A percentile compares a stretch with the other conserved stretches of the same genome.
phyloP scores from a whole-genome alignment of 345 rosid species.

The Gossypium mustelinum region DNA sequence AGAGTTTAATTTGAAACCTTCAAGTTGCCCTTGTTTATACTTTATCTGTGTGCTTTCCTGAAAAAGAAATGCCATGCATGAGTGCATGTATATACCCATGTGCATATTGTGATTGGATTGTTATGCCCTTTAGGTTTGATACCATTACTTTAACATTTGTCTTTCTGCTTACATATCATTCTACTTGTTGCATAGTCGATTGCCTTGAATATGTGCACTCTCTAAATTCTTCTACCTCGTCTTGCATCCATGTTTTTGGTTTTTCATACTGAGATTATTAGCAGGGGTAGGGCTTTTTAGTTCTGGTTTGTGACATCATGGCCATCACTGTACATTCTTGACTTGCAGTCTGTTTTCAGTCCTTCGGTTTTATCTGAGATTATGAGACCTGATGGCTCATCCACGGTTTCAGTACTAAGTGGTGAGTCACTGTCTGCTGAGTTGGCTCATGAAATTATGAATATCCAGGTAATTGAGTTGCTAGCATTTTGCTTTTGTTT shows the following conservation, averaged over 20 bases:
- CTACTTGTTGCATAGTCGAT: background rate
- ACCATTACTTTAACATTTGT: background rate
- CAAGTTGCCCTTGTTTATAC: background rate
- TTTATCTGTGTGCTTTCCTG: background rate
- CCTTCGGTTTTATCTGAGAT: constrained; percentile 76
- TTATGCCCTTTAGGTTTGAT: background rate
- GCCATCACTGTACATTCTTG: constrained; percentile 2
- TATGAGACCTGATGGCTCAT: constrained; percentile 73
- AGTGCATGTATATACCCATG: background rate
- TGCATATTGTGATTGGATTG: background rate
- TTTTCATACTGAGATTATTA: background rate
- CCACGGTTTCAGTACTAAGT: constrained; percentile 57
- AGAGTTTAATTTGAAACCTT: background rate
- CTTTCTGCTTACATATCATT: background rate
- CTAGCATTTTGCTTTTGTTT: background rate
- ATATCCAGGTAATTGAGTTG: constrained; percentile 56
- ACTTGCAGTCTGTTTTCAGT: constrained; percentile 70
- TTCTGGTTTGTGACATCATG: constrained; percentile 5
- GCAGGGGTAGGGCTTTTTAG: background rate
- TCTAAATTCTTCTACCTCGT: background rate
- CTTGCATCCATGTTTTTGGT: background rate
- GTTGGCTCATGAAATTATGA: constrained; percentile 77
- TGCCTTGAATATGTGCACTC: background rate
- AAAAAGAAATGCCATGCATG: background rate
- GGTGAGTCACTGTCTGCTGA: constrained; percentile 70